Conservation (phyloP, 345 rosid genomes). For the Citropsis articulata region DNA sequence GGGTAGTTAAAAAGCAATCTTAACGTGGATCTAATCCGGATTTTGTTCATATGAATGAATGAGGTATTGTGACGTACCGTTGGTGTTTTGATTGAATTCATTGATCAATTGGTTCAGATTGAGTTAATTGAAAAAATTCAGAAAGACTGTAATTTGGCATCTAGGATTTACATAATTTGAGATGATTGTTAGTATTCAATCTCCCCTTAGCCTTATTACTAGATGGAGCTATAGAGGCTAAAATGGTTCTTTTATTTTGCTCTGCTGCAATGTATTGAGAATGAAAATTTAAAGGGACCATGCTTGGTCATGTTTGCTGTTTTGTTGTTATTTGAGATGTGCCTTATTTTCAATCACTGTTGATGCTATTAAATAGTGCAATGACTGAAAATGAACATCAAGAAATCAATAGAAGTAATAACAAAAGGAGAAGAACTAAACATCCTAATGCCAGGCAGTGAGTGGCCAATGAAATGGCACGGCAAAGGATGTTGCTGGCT, state of each 20-base stretch:
- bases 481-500: too few species aligned
- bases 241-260: background rate
- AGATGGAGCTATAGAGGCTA: background rate
- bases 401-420: too few species aligned
- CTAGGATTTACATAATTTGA: background rate
- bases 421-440: too few species aligned
- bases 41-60: background rate
- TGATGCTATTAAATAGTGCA: too few species aligned
- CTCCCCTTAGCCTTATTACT: background rate
- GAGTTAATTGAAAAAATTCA: background rate
- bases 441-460: too few species aligned
- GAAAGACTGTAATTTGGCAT: background rate
- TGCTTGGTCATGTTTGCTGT: background rate
- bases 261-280: background rate
- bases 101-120: background rate
- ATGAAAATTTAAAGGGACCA: background rate
- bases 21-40: background rate
- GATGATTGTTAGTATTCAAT: background rate
- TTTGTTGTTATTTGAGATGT: too few species aligned
- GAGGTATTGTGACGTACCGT: background rate
- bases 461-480: too few species aligned
- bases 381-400: too few species aligned
- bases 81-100: background rate
- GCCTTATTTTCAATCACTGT: too few species aligned
- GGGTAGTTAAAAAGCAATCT: too few species aligned